Percentiles rank a stretch among this genome's conserved stretches.
Conservation (phyloP, 2,329 filamentous ascomycete species). For the Esteya vermicola region DNA sequence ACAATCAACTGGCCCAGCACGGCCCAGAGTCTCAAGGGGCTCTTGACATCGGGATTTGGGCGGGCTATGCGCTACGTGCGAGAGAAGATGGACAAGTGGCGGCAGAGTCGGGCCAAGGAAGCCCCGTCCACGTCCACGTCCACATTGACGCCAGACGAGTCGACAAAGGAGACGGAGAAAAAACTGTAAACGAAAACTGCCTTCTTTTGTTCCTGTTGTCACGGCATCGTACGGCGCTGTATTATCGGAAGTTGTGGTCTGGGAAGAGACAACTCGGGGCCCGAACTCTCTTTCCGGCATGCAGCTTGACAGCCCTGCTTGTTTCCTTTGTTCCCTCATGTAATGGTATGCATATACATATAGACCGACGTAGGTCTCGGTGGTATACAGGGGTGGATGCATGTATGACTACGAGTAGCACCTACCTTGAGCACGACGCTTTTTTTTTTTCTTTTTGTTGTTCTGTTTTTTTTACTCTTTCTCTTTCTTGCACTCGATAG, state of each 20-base stretch:
- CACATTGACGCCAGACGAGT: neutral
- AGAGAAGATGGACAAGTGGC: constrained; percentile 65
- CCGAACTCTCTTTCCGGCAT: too few relatives aligned
- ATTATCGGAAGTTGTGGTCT: too few relatives aligned
- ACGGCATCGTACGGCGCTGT: too few relatives aligned
- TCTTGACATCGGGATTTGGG: constrained; percentile 61
- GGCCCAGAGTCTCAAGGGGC: constrained; percentile 71
- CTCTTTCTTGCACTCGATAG: too few relatives aligned
- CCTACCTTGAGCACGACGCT: constrained; percentile 1
- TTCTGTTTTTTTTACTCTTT: neutral
- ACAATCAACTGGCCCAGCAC: constrained; percentile 91
- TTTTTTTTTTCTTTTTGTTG: neutral
- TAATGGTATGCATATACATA: too few relatives aligned
- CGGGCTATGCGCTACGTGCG: constrained; percentile 61
- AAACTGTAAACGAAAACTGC: neutral
- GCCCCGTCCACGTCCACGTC: neutral
- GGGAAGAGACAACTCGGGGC: too few relatives aligned
- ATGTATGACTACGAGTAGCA: too few relatives aligned
- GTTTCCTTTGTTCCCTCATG: too few relatives aligned
- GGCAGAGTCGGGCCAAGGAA: constrained; percentile 21
- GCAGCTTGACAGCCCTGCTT: too few relatives aligned
- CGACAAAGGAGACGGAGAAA: neutral
- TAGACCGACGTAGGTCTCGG: neutral
- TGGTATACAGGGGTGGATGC: too few relatives aligned
- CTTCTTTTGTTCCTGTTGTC: too few relatives aligned